Conservation (phyloP, 495 filamentous ascomycete species). For the Lindgomyces ingoldianus region DNA sequence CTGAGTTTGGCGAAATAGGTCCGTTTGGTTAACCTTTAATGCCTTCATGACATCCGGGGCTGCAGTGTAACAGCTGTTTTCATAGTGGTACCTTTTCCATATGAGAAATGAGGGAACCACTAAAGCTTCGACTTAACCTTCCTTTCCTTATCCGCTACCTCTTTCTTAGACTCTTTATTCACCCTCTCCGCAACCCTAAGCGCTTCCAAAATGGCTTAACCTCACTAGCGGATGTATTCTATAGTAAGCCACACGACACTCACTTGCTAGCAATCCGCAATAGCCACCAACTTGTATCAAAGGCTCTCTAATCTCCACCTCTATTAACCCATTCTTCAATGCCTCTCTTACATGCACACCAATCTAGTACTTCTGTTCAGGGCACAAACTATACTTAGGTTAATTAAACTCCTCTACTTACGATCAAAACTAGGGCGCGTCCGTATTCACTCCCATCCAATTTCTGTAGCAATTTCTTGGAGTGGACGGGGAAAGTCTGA, state of each 20-base stretch:
- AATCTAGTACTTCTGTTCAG: conserved; percentile 54
- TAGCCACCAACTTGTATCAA: conserved; percentile 56
- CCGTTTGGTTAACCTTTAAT: too few species aligned
- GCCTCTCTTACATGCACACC: conserved; percentile 57
- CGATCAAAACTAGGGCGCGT: conserved; percentile 55
- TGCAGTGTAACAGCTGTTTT: too few species aligned
- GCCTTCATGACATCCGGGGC: too few species aligned
- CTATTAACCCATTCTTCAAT: conserved; percentile 54
- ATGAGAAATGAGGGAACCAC: neutral
- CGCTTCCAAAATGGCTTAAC: conserved; percentile 46
- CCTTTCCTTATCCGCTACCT: neutral
- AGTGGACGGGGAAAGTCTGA: conserved; percentile 55
- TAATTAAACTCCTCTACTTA: conserved; percentile 57
- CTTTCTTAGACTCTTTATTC: conserved; percentile 35
- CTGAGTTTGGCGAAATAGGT: too few species aligned
- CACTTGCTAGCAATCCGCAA: conserved; percentile 58
- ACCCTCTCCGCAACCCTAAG: conserved; percentile 43
- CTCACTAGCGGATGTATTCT: neutral
- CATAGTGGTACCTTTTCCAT: neutral
- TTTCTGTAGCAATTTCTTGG: conserved; percentile 57
- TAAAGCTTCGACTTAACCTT: conserved; percentile 9
- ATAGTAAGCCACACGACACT: neutral
- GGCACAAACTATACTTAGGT: conserved; percentile 58
- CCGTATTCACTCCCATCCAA: conserved; percentile 59
- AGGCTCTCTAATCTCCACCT: conserved; percentile 58